Evolutionary conservation across 2,329 filamentous ascomycete species (phyloP), one percentile per base, ranked within the genome.

Genomic region (Aspergillus sp.): DNA sequence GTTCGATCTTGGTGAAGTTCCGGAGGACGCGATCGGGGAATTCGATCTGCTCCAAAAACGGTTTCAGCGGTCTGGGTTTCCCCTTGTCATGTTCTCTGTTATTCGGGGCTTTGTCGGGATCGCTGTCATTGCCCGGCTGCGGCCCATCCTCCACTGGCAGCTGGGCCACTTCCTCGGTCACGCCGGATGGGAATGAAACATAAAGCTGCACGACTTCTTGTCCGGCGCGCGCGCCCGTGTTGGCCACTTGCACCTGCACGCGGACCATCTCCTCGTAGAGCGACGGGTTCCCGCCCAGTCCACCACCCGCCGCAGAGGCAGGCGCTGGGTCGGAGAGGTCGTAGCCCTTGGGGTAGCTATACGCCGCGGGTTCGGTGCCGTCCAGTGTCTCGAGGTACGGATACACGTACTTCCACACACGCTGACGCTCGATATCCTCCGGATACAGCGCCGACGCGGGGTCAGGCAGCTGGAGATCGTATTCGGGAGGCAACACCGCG

Each of bases 361-460:
- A 76, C 35, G 54, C 58, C 6, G 57, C 70, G 6, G 63, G 63
- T 50, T 69, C 63, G 19, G 76, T 70, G 5, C 76, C 74, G 9
- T 77, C 71, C 7, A 72, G 59, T 0, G 67, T 72, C 5, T 73
- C 63, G 27, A 88, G 72, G 63, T 86, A 89, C 0, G 85, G 84
- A 60, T 89, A 89, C 46, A 89, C 77, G 63, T 84, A 88, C 57
- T 85, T 85, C 45, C 77, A 71, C 0, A 89, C 67, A 42, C 72
- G 75, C 19, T 19, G 19, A 19, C 19, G 19, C n/a, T 74, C 72
- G 59, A 87, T 79, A 4, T 69, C 75, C 0, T 66, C 45, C 0
- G 85, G 85, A 59, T 82, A 84, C 1, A 86, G 64, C 0, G 76
- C 78, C 8, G 77, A 74, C n/a, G 72, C 64, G 3, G 76, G 68